Evolutionary conservation across 352 stramenopile genomes (phyloP).

Genomic region (Pythium rhizo-oryzae): DNA sequence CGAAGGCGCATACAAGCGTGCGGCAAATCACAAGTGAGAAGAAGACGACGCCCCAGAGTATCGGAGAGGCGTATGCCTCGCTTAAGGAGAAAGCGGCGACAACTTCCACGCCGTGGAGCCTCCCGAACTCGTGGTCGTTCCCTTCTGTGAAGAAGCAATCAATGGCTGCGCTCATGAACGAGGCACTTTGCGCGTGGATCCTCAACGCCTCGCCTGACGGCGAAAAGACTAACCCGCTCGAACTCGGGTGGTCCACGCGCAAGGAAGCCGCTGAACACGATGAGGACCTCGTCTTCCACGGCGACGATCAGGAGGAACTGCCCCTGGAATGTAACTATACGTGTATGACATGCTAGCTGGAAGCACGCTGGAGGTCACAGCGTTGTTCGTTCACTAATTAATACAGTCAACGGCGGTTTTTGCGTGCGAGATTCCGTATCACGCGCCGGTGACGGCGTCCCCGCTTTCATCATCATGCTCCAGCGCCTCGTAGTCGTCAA

Average conservation of each 20-base stretch:
- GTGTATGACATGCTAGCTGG: slow-evolving; percentile 27
- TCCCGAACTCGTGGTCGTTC: slow-evolving; percentile 4
- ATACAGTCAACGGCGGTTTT: not conserved
- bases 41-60: slow-evolving; percentile 2
- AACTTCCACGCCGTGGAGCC: slow-evolving; percentile 1
- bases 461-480: slow-evolving; percentile 20
- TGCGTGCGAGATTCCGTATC: not conserved
- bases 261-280: not conserved
- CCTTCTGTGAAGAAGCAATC: slow-evolving; percentile 15
- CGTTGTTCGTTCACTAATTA: not conserved
- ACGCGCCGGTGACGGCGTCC: not conserved
- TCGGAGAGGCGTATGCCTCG: slow-evolving; percentile 8
- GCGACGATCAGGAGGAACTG: slow-evolving; percentile 25
- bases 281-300: slow-evolving; percentile 19
- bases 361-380: not conserved
- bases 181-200: slow-evolving; percentile 33
- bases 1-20: not conserved
- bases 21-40: not conserved
- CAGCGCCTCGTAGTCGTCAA: slow-evolving; percentile 79
- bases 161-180: slow-evolving; percentile 23
- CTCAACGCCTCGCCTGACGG: slow-evolving; percentile 27
- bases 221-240: slow-evolving; percentile 28
- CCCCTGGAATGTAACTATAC: slow-evolving; percentile 28
- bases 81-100: not conserved
- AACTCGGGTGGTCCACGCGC: slow-evolving; percentile 28